Base-by-base conservation (phyloP, 371 early-diverging fungal genomes). In the Rhizomucor pusillus region DNA sequence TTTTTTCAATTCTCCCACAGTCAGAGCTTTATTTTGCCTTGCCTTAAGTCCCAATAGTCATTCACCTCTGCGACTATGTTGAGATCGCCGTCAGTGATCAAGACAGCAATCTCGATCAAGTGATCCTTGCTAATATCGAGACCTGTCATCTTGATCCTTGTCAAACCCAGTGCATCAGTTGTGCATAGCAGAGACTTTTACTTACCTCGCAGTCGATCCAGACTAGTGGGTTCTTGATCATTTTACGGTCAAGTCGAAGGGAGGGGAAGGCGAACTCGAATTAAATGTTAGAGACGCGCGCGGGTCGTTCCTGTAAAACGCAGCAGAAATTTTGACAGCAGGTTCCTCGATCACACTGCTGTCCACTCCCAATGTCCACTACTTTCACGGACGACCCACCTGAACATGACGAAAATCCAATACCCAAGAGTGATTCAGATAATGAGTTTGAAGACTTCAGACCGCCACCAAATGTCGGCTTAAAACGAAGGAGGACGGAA, bases 141-240 rank as follows among this genome's bases (percentile, higher is more conserved):
- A 43, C 91, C 92, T 20, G 84, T 81, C 84, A 85, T 88, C 81
- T 77, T 46, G 9, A 24, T 14, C 18, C 19, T 45, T 54, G 11
- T 37, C 33, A 29, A 29, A 7, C 23, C 18, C 23, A 22, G 1
- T 29, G n/a, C 43, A 40, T 36, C 46, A 46, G 4, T 16, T 11
- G 23, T 9, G 10, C 5, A 39, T 20, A 1, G n/a, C 43, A 20
- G 7, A n/a, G n/a, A n/a, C n/a, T n/a, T n/a, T 4, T 4, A 23
- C 24, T 23, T 35, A 79, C 85, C 67, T 92, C 93, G 60, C 92
- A 89, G 62, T 94, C 95, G 56, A 94, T 87, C 95, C 95, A 94
- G 23, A 94, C 90, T 29, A 94, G 72, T 20, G 90, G 86, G 46
- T 63, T 54, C 14, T 66, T 65, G 22, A 74, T 68, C 70, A 70